Base-by-base conservation (phyloP, 345 rosid genomes). In the Linum lewisii region DNA sequence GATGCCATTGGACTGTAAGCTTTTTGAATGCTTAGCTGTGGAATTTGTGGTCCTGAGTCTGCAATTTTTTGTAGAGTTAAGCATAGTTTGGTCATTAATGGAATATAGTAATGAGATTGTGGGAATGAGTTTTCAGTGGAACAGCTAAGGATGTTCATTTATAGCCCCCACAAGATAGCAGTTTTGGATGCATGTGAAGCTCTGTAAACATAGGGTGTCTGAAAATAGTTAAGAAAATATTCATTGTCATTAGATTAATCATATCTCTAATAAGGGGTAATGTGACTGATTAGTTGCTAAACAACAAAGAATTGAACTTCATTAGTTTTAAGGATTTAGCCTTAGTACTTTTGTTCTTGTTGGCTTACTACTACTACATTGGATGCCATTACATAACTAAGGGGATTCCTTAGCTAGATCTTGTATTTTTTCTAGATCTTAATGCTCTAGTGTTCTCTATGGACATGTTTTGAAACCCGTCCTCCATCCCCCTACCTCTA, bases 181-280 rank as follows among this genome's bases (percentile, higher is more conserved):
- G 37, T 67, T 66, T 56, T 66, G 45, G 63, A 60, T 63, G 63
- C 69, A 62, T 56, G 47, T 66, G 36, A 60, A 56, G 44, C 38
- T 63, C 45, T 38, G 14, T 15, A 10, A 38, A 9, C 2, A 38
- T 38, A 2, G 45, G 45, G 45, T 38, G 11, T 8, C 16, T 15
- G 11, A 8, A 38, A 38, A 38, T 38, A 38, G 45, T 38, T 38
- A 38, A 38, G 45, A 38, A 38, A 38, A 6, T 38, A 8, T 38
- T 8, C 14, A 6, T 11, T 42, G 47, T 42, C 47, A 42, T 42
- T 42, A 42, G 15, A 42, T 11, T 42, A 42, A 42, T 42, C 47
- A 42, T 11, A 42, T 42, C 47, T 16, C 13, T 2, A 42, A 42
- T 16, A 3, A 16, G 14, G 47, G 47, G 47, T 42, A 3, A 42